These are phyloP conservation scores for Paecilomyces formosus DNA, from an alignment of 2,329 filamentous ascomycete genomes.

Conservation along the genomic window DNA sequence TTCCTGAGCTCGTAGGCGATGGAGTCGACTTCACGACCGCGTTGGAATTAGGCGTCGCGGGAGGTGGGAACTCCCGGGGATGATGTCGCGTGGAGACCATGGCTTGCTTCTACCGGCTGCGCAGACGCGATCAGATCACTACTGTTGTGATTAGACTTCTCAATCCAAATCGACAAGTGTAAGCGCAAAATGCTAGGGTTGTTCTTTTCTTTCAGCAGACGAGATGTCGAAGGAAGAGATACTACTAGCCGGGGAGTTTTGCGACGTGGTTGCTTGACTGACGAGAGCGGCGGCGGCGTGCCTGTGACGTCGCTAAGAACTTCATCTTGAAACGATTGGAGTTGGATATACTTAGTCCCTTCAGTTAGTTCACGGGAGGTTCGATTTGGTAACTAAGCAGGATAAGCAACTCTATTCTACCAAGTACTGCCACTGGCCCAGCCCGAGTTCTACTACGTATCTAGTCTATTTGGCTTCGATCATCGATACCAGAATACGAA, in stretches of 20 bases:
- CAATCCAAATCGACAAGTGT: not conserved
- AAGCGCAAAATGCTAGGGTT: not conserved
- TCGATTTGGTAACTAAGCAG: not conserved
- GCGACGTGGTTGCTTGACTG: not conserved
- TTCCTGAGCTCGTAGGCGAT: constrained; percentile 11
- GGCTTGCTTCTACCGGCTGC: constrained; percentile 5
- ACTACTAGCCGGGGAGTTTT: not conserved
- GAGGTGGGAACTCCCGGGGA: constrained; percentile 42
- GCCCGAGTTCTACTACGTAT: not conserved
- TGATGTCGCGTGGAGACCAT: constrained; percentile 54
- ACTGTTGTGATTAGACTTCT: not conserved
- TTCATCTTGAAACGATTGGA: not conserved
- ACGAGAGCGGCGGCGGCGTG: not conserved
- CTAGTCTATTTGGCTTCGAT: no score
- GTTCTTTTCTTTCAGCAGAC: not conserved
- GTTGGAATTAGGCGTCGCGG: constrained; percentile 14
- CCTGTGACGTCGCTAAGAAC: not conserved
- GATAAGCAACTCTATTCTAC: not conserved
- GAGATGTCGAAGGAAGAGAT: not conserved
- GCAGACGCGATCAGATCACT: not conserved
- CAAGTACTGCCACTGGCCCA: not conserved
- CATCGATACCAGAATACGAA: no score
- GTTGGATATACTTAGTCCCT: not conserved
- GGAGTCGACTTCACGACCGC: constrained; percentile 18
- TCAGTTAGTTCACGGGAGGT: not conserved